Percentiles rank a stretch among this genome's conserved stretches.
These are phyloP conservation scores for Paratrypanosoma confusum DNA, from an alignment of 208 protist genomes.

Conservation along the genomic window DNA sequence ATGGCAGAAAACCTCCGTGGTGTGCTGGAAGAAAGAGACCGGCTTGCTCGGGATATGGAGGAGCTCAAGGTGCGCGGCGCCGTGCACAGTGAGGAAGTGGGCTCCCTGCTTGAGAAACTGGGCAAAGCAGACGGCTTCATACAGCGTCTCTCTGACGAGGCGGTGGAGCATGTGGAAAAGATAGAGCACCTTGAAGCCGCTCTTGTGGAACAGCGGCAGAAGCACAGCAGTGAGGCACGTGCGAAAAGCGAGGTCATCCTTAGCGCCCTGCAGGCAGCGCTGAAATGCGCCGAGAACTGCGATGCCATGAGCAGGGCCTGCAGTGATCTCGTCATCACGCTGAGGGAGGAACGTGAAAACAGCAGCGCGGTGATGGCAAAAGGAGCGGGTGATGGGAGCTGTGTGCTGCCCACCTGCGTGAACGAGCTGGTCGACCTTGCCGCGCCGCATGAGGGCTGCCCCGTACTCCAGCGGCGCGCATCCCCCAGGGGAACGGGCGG, in stretches of 20 bases:
- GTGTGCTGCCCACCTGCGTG: no score
- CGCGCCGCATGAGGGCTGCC: no score
- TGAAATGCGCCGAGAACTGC: constrained; percentile 4
- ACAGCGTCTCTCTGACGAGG: constrained; percentile 12
- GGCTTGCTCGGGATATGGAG: no score
- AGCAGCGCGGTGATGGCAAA: not conserved
- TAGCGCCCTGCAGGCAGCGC: not conserved
- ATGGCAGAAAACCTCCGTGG: no score
- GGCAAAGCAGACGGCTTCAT: constrained; percentile 12
- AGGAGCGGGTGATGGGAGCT: no score
- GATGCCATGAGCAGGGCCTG: constrained; percentile 11
- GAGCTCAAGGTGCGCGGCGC: no score
- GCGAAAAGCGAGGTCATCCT: not conserved
- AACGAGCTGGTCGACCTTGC: no score
- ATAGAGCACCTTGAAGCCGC: constrained; percentile 7
- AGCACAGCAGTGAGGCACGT: not conserved
- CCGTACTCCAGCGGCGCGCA: no score
- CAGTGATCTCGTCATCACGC: constrained; percentile 9
- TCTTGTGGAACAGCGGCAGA: not conserved
- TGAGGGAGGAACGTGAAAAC: constrained; percentile 3
- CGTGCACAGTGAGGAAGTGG: no score
- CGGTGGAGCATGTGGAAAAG: constrained; percentile 6
- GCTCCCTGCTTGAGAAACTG: constrained; percentile 11
- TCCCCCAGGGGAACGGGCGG: no score
- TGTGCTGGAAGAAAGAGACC: no score